phyloP scores from a whole-genome alignment of 1,139 yeast genomes.

The Entelexis paramagnoliae region DNA sequence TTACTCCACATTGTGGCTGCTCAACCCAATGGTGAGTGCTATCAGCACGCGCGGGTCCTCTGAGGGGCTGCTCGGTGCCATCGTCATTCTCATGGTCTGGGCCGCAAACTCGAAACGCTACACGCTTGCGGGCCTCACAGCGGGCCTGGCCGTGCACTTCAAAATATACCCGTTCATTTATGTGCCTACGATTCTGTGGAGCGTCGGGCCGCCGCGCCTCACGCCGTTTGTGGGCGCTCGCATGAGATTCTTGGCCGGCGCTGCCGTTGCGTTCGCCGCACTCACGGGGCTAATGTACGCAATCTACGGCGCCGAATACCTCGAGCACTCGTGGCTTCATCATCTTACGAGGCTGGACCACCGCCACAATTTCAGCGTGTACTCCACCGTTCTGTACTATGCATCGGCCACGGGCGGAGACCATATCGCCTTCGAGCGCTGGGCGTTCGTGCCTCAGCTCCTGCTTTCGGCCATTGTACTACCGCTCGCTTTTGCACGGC shows the following conservation, averaged over 20 bases:
- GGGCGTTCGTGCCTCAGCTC: constrained; percentile 79
- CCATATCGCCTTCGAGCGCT: constrained; percentile 24
- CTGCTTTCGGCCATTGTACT: constrained; percentile 47
- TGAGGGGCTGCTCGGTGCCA: constrained; percentile 75
- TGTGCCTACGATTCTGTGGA: constrained; percentile 45
- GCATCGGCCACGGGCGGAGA: constrained; percentile 21
- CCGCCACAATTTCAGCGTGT: constrained; percentile 86
- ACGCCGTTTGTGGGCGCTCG: constrained; percentile 38
- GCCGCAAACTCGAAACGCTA: constrained; percentile 39
- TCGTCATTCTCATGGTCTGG: constrained; percentile 49
- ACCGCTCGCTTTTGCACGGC: constrained; percentile 49
- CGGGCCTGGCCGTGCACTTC: constrained; percentile 78
- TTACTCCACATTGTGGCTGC: constrained; percentile 57
- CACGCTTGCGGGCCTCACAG: constrained; percentile 46
- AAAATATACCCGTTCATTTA: constrained; percentile 87
- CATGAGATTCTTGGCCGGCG: constrained; percentile 37
- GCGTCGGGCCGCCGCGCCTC: constrained; percentile 23
- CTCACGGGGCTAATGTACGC: constrained; percentile 52
- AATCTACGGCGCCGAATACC: constrained; percentile 61
- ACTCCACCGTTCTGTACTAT: constrained; percentile 61
- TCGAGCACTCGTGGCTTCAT: constrained; percentile 72
- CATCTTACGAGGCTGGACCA: constrained; percentile 81
- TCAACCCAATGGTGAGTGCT: constrained; percentile 91
- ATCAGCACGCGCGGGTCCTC: constrained; percentile 91
- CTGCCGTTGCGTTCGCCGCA: constrained; percentile 37